Evolutionary conservation across 2,329 filamentous ascomycete species (phyloP).

Genomic region (Rutstroemia sp.): DNA sequence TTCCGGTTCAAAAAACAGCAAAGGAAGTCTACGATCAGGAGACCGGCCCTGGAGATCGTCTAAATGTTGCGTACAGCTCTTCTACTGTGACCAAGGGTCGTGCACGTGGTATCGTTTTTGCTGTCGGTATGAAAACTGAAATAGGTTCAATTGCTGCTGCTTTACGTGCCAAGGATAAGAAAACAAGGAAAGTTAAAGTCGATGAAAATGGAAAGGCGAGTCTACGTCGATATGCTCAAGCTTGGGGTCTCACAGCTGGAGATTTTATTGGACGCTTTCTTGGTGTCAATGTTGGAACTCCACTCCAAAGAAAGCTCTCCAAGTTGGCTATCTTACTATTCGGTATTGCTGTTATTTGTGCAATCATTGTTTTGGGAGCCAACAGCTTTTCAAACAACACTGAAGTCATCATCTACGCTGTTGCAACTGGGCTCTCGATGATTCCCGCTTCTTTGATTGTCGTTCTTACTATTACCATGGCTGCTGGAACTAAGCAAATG

Average conservation of each 20-base stretch:
- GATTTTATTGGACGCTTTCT: conserved; percentile 54
- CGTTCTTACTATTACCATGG: conserved; percentile 61
- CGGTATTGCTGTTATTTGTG: conserved; percentile 54
- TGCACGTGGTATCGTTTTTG: conserved; percentile 51
- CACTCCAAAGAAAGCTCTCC: conserved; percentile 58
- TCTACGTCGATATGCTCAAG: conserved; percentile 38
- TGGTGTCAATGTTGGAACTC: conserved; percentile 58
- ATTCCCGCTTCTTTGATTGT: conserved; percentile 57
- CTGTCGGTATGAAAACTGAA: conserved; percentile 53
- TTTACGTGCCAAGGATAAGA: conserved; percentile 45
- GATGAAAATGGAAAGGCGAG: conserved; percentile 41
- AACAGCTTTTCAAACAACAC: conserved; percentile 43
- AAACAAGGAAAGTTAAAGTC: conserved; percentile 38
- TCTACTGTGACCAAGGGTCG: conserved; percentile 56
- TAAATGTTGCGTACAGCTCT: conserved; percentile 55
- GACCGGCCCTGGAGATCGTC: conserved; percentile 50
- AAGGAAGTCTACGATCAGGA: conserved; percentile 41
- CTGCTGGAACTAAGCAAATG: conserved; percentile 52
- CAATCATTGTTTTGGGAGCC: conserved; percentile 56
- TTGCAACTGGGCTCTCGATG: conserved; percentile 52
- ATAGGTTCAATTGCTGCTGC: conserved; percentile 57
- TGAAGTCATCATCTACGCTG: conserved; percentile 57
- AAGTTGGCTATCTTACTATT: conserved; percentile 58
- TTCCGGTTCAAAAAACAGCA: conserved; percentile 48
- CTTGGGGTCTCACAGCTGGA: conserved; percentile 36